phyloP scores from a whole-genome alignment of 2,329 filamentous ascomycete species.

The Ampelomyces quisqualis region DNA sequence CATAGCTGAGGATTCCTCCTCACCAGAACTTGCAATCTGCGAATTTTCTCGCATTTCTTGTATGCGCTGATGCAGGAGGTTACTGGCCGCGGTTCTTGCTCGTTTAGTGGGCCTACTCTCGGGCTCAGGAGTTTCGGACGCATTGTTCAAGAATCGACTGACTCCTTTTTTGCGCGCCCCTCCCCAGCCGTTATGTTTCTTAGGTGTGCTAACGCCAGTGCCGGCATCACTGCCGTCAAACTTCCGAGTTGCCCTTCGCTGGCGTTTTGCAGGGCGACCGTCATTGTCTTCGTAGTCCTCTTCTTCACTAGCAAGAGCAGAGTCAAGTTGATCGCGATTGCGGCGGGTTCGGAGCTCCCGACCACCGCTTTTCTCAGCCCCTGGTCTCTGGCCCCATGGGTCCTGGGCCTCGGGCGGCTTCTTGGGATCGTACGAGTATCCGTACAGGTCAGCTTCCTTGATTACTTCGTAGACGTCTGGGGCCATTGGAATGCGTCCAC shows the following conservation, averaged over 20 bases:
- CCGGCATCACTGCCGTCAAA: constrained; percentile 39
- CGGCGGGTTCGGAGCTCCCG: constrained; percentile 51
- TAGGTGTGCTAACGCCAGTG: constrained; percentile 34
- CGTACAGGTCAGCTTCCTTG: constrained; percentile 62
- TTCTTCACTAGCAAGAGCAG: constrained; percentile 42
- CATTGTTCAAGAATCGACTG: constrained; percentile 32
- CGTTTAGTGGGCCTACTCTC: constrained; percentile 35
- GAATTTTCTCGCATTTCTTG: constrained; percentile 51
- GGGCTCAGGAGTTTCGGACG: constrained; percentile 42
- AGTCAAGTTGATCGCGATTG: constrained; percentile 43
- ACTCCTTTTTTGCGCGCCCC: constrained; percentile 42
- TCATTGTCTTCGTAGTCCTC: constrained; percentile 41
- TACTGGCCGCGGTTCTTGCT: constrained; percentile 26
- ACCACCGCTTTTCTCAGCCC: constrained; percentile 48
- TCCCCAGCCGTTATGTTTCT: constrained; percentile 42
- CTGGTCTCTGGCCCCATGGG: constrained; percentile 55
- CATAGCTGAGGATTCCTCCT: constrained; percentile 37
- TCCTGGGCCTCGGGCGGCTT: constrained; percentile 55
- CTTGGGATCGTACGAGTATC: constrained; percentile 59
- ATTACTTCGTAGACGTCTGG: constrained; percentile 58
- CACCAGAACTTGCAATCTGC: constrained; percentile 37
- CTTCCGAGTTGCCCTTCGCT: constrained; percentile 38
- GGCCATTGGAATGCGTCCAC: constrained; percentile 50
- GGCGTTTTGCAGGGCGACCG: constrained; percentile 34
- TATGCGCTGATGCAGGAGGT: constrained; percentile 46